phyloP scores from a whole-genome alignment of 2,329 filamentous ascomycete genomes.

The Nannizzia gypsea region DNA sequence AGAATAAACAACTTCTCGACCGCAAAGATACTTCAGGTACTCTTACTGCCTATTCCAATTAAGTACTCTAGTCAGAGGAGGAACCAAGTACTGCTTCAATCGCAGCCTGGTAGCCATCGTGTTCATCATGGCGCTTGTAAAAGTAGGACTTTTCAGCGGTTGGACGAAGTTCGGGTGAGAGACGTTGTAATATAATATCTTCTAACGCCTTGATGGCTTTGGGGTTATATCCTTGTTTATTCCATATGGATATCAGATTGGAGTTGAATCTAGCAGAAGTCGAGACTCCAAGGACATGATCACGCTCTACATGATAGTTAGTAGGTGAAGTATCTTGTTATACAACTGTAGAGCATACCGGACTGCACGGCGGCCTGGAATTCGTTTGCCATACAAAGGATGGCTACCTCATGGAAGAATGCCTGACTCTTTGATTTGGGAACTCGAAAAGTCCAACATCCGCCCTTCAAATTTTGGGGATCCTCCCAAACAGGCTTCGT shows the following conservation, averaged over 20 bases:
- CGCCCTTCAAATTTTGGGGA: conserved; percentile 70
- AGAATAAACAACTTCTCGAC: not conserved
- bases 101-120: conserved; percentile 60
- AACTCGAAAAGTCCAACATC: conserved; percentile 86
- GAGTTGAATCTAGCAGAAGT: conserved; percentile 82
- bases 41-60: not conserved
- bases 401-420: conserved; percentile 28
- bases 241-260: conserved; percentile 84
- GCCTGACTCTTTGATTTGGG: conserved; percentile 57
- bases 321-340: not conserved
- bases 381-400: conserved; percentile 29
- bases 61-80: not conserved
- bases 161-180: conserved; percentile 61
- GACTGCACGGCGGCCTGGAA: conserved; percentile 59
- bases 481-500: conserved; percentile 76
- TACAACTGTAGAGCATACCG: conserved; percentile 43
- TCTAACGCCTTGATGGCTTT: conserved; percentile 66
- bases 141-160: conserved; percentile 46
- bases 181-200: conserved; percentile 57
- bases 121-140: conserved; percentile 85
- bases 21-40: not conserved
- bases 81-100: conserved; percentile 7
- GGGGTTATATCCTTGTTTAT: conserved; percentile 71
- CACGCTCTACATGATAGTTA: conserved; percentile 47
- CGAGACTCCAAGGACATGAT: conserved; percentile 76